Base-by-base conservation (phyloP, 345 rosid genomes). In the Aquilaria sinensis region DNA sequence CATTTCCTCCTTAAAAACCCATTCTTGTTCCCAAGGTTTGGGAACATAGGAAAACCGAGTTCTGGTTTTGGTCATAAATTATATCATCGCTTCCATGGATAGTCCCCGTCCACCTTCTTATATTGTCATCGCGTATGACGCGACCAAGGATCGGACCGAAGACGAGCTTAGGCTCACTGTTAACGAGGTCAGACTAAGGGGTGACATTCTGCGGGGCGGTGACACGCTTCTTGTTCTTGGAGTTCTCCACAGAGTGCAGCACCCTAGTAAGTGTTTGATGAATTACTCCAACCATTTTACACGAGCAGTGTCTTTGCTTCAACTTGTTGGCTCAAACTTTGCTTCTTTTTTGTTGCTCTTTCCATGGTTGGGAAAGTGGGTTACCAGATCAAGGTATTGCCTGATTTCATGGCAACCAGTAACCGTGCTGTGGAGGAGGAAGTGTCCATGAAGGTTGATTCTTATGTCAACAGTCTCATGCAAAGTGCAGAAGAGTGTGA, bases 81-180 rank as follows among this genome's bases (percentile, higher is more conserved):
- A 2, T 14, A 14, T 8, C 11, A 10, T 10, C 2, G 57, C 30
- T 16, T 13, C 10, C 31, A 80, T 78, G 85, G 83, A 70, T 70
- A 65, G 61, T 56, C 71, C 77, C 53, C 59, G 58, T 59, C 46
- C 78, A 9, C 74, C 72, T 0, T 77, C 80, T 31, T 48, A 69
- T 68, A 76, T 83, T 31, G 74, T 85, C 55, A 64, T 81, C 3
- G 83, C 77, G 2, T 85, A 73, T 16, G 92, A 85, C 62, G 92
- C 86, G 1, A 85, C 83, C 4, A 83, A 77, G 67, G 88, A 71
- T 2, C 72, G 72, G 45, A 74, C 67, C 10, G 77, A 72, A 31
- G 65, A 76, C 5, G 83, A 81, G 72, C 72, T 85, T 14, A 61
- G 53, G 55, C 64, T 62, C 41, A 72, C 77, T 31, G 50, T 85